phyloP scores from a whole-genome alignment of 495 filamentous ascomycete genomes.

The Penicillium salamii region DNA sequence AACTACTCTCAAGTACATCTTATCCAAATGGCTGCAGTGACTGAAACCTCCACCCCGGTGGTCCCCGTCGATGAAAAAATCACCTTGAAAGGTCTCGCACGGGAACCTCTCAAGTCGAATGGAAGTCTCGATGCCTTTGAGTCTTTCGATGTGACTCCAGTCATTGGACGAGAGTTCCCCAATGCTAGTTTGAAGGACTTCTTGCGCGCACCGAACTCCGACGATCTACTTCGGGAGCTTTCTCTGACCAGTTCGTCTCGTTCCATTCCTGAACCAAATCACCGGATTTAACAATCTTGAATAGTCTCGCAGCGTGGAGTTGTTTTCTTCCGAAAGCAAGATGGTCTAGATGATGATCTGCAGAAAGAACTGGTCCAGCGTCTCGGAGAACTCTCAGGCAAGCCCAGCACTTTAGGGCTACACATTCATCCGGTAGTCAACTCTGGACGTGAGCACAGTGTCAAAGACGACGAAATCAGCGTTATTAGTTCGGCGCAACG shows the following conservation, averaged over 20 bases:
- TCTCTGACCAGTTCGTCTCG: conserved; percentile 57
- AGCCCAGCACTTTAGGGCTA: conserved; percentile 61
- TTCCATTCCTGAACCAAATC: background rate
- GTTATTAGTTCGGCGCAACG: conserved; percentile 61
- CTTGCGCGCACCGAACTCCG: conserved; percentile 60
- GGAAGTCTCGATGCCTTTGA: conserved; percentile 57
- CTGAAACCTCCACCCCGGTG: conserved; percentile 12
- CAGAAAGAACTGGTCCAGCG: conserved; percentile 67
- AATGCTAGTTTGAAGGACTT: conserved; percentile 57
- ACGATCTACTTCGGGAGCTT: conserved; percentile 64
- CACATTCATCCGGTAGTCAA: conserved; percentile 75
- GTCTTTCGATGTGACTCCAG: conserved; percentile 62
- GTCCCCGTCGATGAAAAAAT: conserved; percentile 18
- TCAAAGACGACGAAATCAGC: conserved; percentile 68
- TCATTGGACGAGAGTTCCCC: conserved; percentile 65
- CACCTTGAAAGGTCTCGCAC: conserved; percentile 11
- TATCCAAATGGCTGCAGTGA: conserved; percentile 21
- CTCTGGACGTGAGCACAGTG: conserved; percentile 53
- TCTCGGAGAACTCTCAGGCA: conserved; percentile 62
- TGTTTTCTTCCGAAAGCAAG: conserved; percentile 77
- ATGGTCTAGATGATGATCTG: conserved; percentile 59
- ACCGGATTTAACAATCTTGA: background rate
- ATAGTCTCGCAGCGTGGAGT: conserved; percentile 77
- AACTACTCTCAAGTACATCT: background rate
- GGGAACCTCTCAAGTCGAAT: conserved; percentile 46